Percentiles rank a stretch among this genome's conserved stretches.
Conservation (phyloP, 129 eudicot genomes). For the Gnaphalium uliginosum region DNA sequence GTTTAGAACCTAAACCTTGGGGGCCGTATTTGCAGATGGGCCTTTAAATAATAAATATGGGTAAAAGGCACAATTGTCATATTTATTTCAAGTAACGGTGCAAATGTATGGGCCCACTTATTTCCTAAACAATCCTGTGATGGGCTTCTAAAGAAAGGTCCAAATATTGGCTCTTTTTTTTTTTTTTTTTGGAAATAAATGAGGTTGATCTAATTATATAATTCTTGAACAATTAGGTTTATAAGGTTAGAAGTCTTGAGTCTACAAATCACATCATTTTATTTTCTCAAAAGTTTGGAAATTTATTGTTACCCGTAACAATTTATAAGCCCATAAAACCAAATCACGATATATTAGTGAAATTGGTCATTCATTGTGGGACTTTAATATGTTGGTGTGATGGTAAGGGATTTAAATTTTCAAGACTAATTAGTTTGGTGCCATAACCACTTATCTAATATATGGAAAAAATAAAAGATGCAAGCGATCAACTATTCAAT, state of each 20-base stretch:
- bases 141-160: too few relatives aligned
- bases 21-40: background rate
- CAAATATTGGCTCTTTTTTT: too few relatives aligned
- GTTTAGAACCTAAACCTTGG: background rate
- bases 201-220: too few relatives aligned
- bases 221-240: too few relatives aligned
- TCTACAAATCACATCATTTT: too few relatives aligned
- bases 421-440: slow-evolving; percentile 12
- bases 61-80: too few relatives aligned
- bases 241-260: too few relatives aligned
- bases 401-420: background rate
- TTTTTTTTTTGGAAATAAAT: too few relatives aligned
- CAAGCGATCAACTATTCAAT: background rate
- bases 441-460: slow-evolving; percentile 17
- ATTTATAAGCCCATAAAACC: background rate
- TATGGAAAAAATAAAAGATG: background rate
- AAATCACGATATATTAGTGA: background rate
- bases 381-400: slow-evolving; percentile 3
- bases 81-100: too few relatives aligned
- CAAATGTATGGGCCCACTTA: background rate
- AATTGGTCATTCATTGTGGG: background rate
- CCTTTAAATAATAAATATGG: background rate
- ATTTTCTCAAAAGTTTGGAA: too few relatives aligned
- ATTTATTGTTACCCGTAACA: background rate
- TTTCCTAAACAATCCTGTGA: too few relatives aligned